Conservation (phyloP, 176 grass and related monocot species). For the Cenchrus purpureus region DNA sequence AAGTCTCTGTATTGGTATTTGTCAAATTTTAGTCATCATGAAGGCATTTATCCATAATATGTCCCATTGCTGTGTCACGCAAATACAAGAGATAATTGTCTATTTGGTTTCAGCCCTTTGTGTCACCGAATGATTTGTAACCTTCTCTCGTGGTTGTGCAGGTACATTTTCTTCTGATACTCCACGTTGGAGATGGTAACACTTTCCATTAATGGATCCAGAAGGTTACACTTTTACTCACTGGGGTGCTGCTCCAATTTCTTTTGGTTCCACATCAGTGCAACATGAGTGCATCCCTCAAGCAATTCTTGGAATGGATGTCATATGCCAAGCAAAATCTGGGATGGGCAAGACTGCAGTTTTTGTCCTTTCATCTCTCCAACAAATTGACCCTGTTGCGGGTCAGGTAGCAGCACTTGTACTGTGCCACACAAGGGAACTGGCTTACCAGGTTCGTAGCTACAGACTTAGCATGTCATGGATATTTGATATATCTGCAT, state of each 20-base stretch:
- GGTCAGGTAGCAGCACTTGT: constrained; percentile 94
- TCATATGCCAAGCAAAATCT: constrained; percentile 99
- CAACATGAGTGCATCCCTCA: constrained; percentile 99
- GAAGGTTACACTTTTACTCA: constrained; percentile 93
- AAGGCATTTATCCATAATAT: background rate
- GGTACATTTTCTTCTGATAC: constrained; percentile 77
- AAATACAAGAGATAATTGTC: background rate
- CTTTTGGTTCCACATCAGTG: constrained; percentile 96
- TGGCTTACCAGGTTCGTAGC: constrained; percentile 82
- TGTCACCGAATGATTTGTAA: background rate
- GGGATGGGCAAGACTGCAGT: constrained; percentile 99
- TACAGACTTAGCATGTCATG: background rate
- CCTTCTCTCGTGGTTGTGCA: constrained; percentile 46
- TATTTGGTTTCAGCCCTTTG: background rate
- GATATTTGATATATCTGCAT: background rate
- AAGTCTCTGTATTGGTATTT: background rate
- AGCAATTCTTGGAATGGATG: constrained; percentile 99
- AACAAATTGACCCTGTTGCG: constrained; percentile 88
- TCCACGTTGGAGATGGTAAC: constrained; percentile 73
- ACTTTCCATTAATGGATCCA: constrained; percentile 88
- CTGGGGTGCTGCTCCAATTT: constrained; percentile 87
- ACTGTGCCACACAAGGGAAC: constrained; percentile 89
- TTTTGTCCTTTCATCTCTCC: constrained; percentile 92
- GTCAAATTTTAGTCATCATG: too few species aligned
- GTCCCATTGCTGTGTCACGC: too few species aligned